Evolutionary conservation across 2,329 filamentous ascomycete genomes (phyloP), one percentile per base, ranked within the genome.

Genomic region (Exophiala sp.): DNA sequence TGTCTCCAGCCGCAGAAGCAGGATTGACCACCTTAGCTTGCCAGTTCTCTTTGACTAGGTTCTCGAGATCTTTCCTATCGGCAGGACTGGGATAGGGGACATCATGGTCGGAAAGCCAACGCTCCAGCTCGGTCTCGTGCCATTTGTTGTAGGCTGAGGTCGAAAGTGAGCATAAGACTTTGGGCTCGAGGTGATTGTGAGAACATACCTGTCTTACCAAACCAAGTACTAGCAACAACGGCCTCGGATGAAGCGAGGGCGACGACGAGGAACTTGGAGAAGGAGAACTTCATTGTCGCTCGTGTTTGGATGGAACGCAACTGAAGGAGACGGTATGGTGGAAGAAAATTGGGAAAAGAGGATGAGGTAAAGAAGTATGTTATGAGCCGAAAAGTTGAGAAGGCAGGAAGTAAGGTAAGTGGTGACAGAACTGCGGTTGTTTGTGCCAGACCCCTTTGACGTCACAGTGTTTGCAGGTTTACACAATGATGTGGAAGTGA

Each of bases 41-140:
- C 93, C 93, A 98, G 73, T 95, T 90, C 64, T 82, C 78, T 71
- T 88, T 84, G 58, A 97, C 85, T n/a, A 94, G 73, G 55, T 83
- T 83, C 71, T 95, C 86, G n/a, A 98, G 82, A 60, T 95, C 88
- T 71, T 93, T 95, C 64, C 93, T 88, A 70, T 96, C 89, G 42
- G 91, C 82, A 9, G 90, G 82, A 9, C 81, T 83, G n/a, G 93
- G 89, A 68, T 96, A 89, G 8, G 91, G 88, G 50, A 98, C 77
- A 67, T 90, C 81, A 72, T 97, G 80, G 66, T 98, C 93, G 23
- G 86, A 86, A 43, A 98, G 82, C 93, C 93, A 98, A 64, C 90
- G 82, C 74, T 98, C 91, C 23, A 98, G 81, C 77, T 98, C 93
- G 18, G 88, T 95, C 75, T 97, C 85, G 64, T 97, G 91, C 93